Evolutionary conservation across 352 stramenopile species (phyloP), one percentile per base, ranked within the genome.

Genomic region (Pseudoperonospora humuli): DNA sequence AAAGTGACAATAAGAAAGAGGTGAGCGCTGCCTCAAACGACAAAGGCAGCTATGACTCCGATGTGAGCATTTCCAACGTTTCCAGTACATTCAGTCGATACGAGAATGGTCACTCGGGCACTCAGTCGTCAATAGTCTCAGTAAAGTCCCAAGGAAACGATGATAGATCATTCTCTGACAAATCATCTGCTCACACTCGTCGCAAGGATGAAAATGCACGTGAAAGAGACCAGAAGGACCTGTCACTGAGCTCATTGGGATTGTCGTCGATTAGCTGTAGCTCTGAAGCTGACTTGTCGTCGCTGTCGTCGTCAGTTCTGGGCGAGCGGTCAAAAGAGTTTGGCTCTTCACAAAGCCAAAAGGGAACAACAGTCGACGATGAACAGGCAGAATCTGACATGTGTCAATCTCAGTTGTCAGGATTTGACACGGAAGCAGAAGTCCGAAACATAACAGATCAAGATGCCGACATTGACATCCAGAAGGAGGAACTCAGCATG

Each of bases 251-350:
- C 40, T 86, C 72, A 1, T 45, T 89, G 50, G 44, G 56, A 0
- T 50, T 89, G 11, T 89, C 77, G 17, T 84, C 75, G 5, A 66
- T 89, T 39, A 84, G 70, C 31, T 61, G 67, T 36, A 27, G 39
- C 0, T 84, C 65, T 19, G 37, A 35, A 17, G 84, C 68, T 2
- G 61, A 83, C 11, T 44, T 84, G 10, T 89, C 74, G 11, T 89
- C 77, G 5, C 28, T 83, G 17, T 86, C 77, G 7, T 83, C 61
- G 6, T 86, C 77, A 8, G 10, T 84, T 32, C 31, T 71, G 9
- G 42, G 62, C 13, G 59, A 54, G 47, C 39, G 35, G 19, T 10
- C 45, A 3, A 58, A 52, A 20, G 35, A 55, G 29, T 17, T 37
- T 17, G 14, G 10, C 20, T 28, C 34, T 34, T 52, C 27, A 20